Percentiles rank a stretch among this genome's conserved stretches.
Conservation (phyloP, 768 basidiomycete genomes). For the Auricularia sp. region DNA sequence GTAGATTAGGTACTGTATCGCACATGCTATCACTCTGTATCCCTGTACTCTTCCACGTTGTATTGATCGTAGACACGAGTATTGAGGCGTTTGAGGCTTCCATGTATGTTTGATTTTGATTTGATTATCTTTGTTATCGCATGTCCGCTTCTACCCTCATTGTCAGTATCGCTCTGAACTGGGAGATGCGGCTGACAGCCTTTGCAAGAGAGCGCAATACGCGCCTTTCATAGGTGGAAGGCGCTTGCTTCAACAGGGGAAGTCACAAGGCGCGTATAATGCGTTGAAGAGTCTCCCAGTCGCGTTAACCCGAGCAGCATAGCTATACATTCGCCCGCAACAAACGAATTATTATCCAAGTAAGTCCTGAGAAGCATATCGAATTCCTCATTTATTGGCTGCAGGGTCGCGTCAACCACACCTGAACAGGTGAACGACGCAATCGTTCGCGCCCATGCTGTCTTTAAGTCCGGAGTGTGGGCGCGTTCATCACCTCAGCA, state of each 20-base stretch:
- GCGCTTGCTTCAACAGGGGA: neutral
- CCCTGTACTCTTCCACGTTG: no score
- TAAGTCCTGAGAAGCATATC: neutral
- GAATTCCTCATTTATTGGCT: slow-evolving; percentile 19
- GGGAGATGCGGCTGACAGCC: neutral
- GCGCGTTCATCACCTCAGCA: slow-evolving; percentile 45
- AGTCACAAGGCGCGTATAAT: neutral
- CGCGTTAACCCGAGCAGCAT: neutral
- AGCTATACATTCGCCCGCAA: neutral
- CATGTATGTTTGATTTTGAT: no score
- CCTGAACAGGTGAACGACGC: slow-evolving; percentile 39
- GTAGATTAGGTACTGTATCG: no score
- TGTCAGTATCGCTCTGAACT: neutral
- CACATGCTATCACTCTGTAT: no score
- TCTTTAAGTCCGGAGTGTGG: slow-evolving; percentile 63
- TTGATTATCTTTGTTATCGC: no score
- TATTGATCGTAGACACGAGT: no score
- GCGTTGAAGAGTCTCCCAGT: neutral
- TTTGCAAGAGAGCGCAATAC: neutral
- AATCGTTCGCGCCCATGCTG: slow-evolving; percentile 44
- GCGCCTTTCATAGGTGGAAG: neutral
- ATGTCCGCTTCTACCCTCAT: neutral
- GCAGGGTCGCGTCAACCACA: slow-evolving; percentile 38
- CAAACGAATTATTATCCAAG: neutral
- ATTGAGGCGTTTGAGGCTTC: no score